Evolutionary conservation across 805 yeast genomes (phyloP), one percentile per base, ranked within the genome.

Genomic region (Vanderwaltozyma verrucispora): DNA sequence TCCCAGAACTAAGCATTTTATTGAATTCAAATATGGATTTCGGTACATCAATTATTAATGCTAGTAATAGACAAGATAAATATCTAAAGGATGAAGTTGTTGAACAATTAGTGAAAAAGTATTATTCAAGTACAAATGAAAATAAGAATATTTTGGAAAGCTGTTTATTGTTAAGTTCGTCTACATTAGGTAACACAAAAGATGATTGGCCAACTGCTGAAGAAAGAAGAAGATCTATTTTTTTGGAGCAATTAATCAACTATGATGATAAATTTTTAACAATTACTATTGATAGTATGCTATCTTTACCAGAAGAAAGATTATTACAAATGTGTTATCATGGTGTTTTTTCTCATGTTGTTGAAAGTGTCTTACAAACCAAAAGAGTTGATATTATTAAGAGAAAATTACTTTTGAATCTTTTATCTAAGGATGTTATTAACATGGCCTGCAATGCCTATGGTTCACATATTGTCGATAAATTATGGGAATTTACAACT

Each of bases 191-290:
- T 23, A 82, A 83, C 58, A 80, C 86, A 2, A 73, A 74, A 45
- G 94, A 77, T 47, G 94, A 85, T 56, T 84, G 94, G 94, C 95
- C 95, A 33, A 85, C 94, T 1, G 81, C 87, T 0, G 92, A 83
- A 49, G 95, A 85, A 54, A 74, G 94, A 66, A 74, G 88, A 63
- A 67, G 92, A 43, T 68, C 94, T 0, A 49, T 84, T 15, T 80
- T 87, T 48, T 60, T 83, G 40, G 89, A 86, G 53, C 75, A 77
- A 46, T 63, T 87, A 39, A 74, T 85, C 54, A 73, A 72, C 25
- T 82, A 77, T 51, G 89, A 84, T 49, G 67, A 68, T 21, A 63
- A 65, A 34, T 77, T 84, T 43, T 67, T 80, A 12, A 58, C 68
- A 13, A 67, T 76, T 31, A 69, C 77, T 1, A 66, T 83, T 53